Conservation (phyloP, 176 grass and related monocot genomes). For the Zizania latifolia region DNA sequence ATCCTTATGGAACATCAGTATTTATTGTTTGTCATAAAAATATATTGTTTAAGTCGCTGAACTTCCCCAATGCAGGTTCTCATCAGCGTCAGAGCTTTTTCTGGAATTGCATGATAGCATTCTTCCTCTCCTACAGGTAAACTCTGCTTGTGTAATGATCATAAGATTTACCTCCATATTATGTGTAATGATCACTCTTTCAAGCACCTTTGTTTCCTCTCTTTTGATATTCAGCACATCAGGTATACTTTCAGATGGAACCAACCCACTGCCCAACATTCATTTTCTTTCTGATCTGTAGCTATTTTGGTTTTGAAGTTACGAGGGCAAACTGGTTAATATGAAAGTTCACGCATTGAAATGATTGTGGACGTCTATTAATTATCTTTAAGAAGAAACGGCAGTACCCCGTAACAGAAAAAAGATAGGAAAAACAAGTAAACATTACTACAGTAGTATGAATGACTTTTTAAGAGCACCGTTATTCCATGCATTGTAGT, state of each 20-base stretch:
- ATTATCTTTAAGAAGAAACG: not conserved
- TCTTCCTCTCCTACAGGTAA: conserved; percentile 52
- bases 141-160: not conserved
- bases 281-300: not conserved
- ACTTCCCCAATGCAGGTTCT: conserved; percentile 31
- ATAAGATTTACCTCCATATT: not conserved
- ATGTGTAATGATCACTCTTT: not conserved
- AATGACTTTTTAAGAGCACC: not conserved
- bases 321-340: not conserved
- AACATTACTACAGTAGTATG: not conserved
- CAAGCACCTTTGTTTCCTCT: not conserved
- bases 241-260: not conserved
- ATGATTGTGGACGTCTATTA: not conserved
- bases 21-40: not conserved
- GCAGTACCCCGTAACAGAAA: not conserved
- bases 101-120: conserved; percentile 28
- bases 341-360: not conserved
- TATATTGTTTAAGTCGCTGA: not conserved
- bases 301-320: not conserved
- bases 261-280: not conserved
- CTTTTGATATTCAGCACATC: not conserved
- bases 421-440: not conserved
- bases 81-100: conserved; percentile 41
- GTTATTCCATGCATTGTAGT: not conserved
- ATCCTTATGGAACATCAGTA: not conserved